A percentile compares a stretch with the other conserved stretches of the same genome.
These are phyloP conservation scores for Oryza coarctata DNA, from an alignment of 176 grass and related monocot species.

Conservation along the genomic window DNA sequence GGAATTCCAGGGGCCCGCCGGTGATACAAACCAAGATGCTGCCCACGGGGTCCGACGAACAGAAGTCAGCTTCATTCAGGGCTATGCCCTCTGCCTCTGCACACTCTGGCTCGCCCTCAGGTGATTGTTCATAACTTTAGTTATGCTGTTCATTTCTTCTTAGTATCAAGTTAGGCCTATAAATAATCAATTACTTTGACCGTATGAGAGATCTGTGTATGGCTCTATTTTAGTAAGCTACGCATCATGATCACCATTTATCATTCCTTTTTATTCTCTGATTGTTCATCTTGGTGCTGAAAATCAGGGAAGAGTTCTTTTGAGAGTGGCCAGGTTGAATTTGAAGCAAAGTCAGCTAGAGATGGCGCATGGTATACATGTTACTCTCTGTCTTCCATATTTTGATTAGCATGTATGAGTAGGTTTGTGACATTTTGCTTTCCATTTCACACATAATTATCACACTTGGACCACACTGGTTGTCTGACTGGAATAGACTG, in stretches of 20 bases:
- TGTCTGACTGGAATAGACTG: neutral
- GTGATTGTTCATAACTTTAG: conserved; percentile 24
- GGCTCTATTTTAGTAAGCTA: neutral
- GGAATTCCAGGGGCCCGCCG: conserved; percentile 36
- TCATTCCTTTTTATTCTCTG: neutral
- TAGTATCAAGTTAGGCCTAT: neutral
- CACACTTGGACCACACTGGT: neutral
- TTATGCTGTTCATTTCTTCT: neutral
- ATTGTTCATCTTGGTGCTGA: neutral
- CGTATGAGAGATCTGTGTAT: neutral
- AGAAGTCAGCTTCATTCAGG: conserved; percentile 44
- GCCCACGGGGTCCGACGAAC: conserved; percentile 43
- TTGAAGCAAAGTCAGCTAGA: conserved; percentile 85
- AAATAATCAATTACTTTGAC: neutral
- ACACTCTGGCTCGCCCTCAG: conserved; percentile 45
- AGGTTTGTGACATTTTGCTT: neutral
- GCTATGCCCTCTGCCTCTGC: conserved; percentile 33
- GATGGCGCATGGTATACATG: conserved; percentile 71
- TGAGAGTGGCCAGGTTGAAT: conserved; percentile 53
- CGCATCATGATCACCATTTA: neutral
- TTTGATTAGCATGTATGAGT: neutral
- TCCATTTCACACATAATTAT: neutral
- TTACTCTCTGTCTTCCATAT: neutral
- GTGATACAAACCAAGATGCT: conserved; percentile 36
- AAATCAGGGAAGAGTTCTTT: conserved; percentile 48